These are phyloP conservation scores for Colletotrichum filicis DNA, from an alignment of 2,329 filamentous ascomycete genomes.

Conservation along the genomic window DNA sequence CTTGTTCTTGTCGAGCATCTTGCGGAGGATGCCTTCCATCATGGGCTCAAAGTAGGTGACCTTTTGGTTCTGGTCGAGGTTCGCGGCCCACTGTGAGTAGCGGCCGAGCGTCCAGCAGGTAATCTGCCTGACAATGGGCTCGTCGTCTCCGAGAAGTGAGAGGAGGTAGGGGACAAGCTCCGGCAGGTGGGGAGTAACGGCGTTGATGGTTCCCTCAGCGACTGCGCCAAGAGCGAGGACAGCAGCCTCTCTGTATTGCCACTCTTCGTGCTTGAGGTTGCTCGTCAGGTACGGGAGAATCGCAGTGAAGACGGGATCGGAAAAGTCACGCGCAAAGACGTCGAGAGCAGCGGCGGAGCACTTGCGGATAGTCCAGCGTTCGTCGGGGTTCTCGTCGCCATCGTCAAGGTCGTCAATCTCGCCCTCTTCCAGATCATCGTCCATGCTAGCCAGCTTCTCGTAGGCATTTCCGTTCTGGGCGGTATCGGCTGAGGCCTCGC, in stretches of 20 bases:
- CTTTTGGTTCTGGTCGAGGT: slow-evolving; percentile 75
- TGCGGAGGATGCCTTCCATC: slow-evolving; percentile 94
- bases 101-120: slow-evolving; percentile 97
- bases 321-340: slow-evolving; percentile 91
- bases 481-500: slow-evolving; percentile 60
- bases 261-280: slow-evolving; percentile 88
- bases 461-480: slow-evolving; percentile 65
- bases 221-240: slow-evolving; percentile 95
- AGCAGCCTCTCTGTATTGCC: slow-evolving; percentile 92
- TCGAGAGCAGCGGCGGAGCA: slow-evolving; percentile 96
- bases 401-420: slow-evolving; percentile 78
- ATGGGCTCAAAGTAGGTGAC: slow-evolving; percentile 90
- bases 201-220: slow-evolving; percentile 91
- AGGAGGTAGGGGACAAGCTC: slow-evolving; percentile 92
- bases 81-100: slow-evolving; percentile 92
- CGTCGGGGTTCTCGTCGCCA: slow-evolving; percentile 86
- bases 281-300: slow-evolving; percentile 93
- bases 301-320: slow-evolving; percentile 86
- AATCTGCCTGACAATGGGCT: slow-evolving; percentile 94
- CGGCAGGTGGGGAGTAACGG: slow-evolving; percentile 89
- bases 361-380: slow-evolving; percentile 94
- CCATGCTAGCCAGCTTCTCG: slow-evolving; percentile 66
- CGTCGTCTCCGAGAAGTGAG: slow-evolving; percentile 82
- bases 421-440: slow-evolving; percentile 86
- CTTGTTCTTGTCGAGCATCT: slow-evolving; percentile 98